Conservation (phyloP, 495 filamentous ascomycete genomes). For the Daldinia vernicosa region DNA sequence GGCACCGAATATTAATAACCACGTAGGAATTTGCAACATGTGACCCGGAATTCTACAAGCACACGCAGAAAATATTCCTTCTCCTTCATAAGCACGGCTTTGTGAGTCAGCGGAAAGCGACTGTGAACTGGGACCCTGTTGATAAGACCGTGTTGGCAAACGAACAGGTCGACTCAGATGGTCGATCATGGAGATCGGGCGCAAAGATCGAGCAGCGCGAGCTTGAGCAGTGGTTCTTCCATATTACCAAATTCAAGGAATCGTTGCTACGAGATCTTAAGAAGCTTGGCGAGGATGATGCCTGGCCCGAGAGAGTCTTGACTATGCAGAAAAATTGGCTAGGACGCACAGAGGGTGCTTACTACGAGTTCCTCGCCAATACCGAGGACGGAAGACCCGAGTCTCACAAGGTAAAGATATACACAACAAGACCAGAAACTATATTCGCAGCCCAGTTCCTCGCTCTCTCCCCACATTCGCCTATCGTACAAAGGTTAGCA, state of each 20-base stretch:
- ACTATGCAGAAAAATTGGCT: slow-evolving; percentile 92
- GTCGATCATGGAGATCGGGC: slow-evolving; percentile 86
- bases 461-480: slow-evolving; percentile 77
- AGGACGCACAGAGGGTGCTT: slow-evolving; percentile 77
- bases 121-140: slow-evolving; percentile 91
- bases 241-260: slow-evolving; percentile 80
- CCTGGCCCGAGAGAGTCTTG: slow-evolving; percentile 83
- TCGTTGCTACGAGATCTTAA: slow-evolving; percentile 78
- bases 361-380: slow-evolving; percentile 68
- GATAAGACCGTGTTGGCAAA: slow-evolving; percentile 91
- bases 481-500: slow-evolving; percentile 70
- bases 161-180: slow-evolving; percentile 87
- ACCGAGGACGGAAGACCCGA: slow-evolving; percentile 53
- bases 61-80: slow-evolving; percentile 87
- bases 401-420: slow-evolving; percentile 64
- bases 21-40: slow-evolving; percentile 83
- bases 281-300: slow-evolving; percentile 63
- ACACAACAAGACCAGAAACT: slow-evolving; percentile 86
- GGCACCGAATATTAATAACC: slow-evolving; percentile 19
- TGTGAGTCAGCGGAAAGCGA: slow-evolving; percentile 79
- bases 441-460: slow-evolving; percentile 85
- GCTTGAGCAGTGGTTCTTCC: slow-evolving; percentile 90
- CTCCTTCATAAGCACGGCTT: slow-evolving; percentile 74
- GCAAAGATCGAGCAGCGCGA: slow-evolving; percentile 82
- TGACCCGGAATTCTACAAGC: slow-evolving; percentile 83